Conservation (phyloP, 2,329 filamentous ascomycete species). For the Penicillium griseofulvum region DNA sequence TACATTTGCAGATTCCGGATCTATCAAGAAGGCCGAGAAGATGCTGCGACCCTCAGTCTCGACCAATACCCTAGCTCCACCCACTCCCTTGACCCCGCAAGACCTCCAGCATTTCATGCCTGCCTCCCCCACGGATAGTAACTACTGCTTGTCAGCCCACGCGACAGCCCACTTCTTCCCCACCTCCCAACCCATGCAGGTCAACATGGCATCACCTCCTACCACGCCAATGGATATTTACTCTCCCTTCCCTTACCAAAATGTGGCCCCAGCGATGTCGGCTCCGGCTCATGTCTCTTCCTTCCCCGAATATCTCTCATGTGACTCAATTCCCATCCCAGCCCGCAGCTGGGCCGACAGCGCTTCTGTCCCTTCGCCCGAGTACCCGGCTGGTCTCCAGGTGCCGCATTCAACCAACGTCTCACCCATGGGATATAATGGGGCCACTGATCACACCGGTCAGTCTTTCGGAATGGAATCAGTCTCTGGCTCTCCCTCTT, state of each 20-base stretch:
- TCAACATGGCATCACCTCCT: conserved; percentile 45
- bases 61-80: conserved; percentile 39
- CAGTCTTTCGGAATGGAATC: conserved; percentile 29
- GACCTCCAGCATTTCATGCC: conserved; percentile 43
- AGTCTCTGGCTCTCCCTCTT: conserved; percentile 30
- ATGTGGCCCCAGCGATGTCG: conserved; percentile 41
- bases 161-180: conserved; percentile 37
- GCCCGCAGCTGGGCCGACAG: conserved; percentile 44
- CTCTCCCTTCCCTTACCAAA: conserved; percentile 38
- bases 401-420: conserved; percentile 35
- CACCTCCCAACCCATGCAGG: conserved; percentile 40
- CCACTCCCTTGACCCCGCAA: conserved; percentile 45
- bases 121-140: conserved; percentile 37
- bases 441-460: conserved; percentile 30
- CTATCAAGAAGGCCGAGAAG: conserved; percentile 35
- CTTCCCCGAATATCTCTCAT: conserved; percentile 43
- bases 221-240: conserved; percentile 45
- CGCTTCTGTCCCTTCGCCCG: conserved; percentile 42
- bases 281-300: conserved; percentile 44
- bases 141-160: conserved; percentile 38
- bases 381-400: conserved; percentile 37
- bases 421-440: conserved; percentile 40
- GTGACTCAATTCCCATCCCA: conserved; percentile 39
- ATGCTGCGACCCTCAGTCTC: conserved; percentile 38
- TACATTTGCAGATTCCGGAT: conserved; percentile 45